Evolutionary conservation across 2,329 filamentous ascomycete genomes (phyloP).

Genomic region (Cytospora piceae): DNA sequence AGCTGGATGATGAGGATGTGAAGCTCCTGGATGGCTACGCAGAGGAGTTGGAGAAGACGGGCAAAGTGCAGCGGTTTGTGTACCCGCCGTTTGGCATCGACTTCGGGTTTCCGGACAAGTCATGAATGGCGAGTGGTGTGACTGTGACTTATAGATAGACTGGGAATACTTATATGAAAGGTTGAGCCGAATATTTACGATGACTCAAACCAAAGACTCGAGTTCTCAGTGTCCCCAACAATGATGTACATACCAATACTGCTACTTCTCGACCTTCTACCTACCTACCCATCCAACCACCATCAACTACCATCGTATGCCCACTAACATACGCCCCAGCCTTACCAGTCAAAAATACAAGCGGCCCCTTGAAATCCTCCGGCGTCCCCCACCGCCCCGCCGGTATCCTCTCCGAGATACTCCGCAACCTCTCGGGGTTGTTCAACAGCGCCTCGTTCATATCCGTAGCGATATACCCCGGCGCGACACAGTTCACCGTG

Average conservation of each 20-base stretch:
- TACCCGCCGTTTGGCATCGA: slow-evolving; percentile 71
- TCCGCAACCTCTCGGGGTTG: slow-evolving; percentile 68
- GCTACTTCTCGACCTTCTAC: slow-evolving; percentile 31
- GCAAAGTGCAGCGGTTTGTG: slow-evolving; percentile 64
- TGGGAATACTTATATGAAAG: neutral
- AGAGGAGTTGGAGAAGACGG: slow-evolving; percentile 50
- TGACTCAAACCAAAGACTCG: neutral
- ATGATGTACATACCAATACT: neutral
- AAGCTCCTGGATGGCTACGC: slow-evolving; percentile 60
- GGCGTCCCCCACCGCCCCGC: slow-evolving; percentile 81
- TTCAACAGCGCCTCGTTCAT: slow-evolving; percentile 87
- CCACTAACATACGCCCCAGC: slow-evolving; percentile 83
- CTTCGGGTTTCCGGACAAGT: slow-evolving; percentile 75
- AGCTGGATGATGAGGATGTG: slow-evolving; percentile 66
- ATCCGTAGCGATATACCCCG: slow-evolving; percentile 90
- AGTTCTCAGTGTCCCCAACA: too few relatives aligned
- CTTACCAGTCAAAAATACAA: slow-evolving; percentile 75
- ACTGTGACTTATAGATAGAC: neutral
- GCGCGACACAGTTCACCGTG: slow-evolving; percentile 85
- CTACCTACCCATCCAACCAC: slow-evolving; percentile 89
- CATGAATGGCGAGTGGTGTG: slow-evolving; percentile 1
- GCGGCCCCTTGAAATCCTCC: slow-evolving; percentile 85
- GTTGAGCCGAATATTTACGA: neutral
- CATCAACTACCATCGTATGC: slow-evolving; percentile 82
- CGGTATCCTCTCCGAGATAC: slow-evolving; percentile 80